A percentile compares a stretch with the other conserved stretches of the same genome.
Conservation (phyloP, 192 early-diverging fungal genomes). For the Dissophora ornata region DNA sequence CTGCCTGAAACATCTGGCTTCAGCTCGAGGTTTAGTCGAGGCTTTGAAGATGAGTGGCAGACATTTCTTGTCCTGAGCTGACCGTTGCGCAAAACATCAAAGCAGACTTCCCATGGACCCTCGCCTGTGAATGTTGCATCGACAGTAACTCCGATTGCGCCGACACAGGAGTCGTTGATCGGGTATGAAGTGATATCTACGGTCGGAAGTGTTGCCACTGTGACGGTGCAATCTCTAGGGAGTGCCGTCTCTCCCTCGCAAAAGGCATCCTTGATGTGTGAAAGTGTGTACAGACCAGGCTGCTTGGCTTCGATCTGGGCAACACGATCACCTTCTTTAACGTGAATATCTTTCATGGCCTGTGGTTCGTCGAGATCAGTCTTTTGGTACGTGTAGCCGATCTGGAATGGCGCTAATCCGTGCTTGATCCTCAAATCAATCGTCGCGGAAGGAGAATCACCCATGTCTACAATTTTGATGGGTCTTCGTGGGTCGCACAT, state of each 20-base stretch:
- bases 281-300: conserved; percentile 43
- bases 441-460: conserved; percentile 1
- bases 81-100: conserved; percentile 29
- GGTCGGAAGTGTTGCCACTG: conserved; percentile 26
- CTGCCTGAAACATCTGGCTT: conserved; percentile 30
- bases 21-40: conserved; percentile 39
- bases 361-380: conserved; percentile 40
- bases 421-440: conserved; percentile 26
- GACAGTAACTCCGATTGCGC: conserved; percentile 43
- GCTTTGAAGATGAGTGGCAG: conserved; percentile 31
- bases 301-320: conserved; percentile 19
- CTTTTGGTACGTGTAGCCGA: conserved; percentile 44
- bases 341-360: conserved; percentile 25
- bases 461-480: conserved; percentile 36
- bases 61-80: background rate
- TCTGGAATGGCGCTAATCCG: conserved; percentile 26
- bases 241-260: conserved; percentile 34
- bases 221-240: conserved; percentile 39
- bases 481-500: conserved; percentile 30
- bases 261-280: conserved; percentile 30
- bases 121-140: conserved; percentile 50
- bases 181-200: conserved; percentile 33
- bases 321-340: conserved; percentile 1
- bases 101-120: conserved; percentile 48
- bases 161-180: conserved; percentile 45